Percentiles rank a stretch among this genome's conserved stretches.
phyloP scores from a whole-genome alignment of 2,329 filamentous ascomycete genomes.

The Hypomyces perniciosus region DNA sequence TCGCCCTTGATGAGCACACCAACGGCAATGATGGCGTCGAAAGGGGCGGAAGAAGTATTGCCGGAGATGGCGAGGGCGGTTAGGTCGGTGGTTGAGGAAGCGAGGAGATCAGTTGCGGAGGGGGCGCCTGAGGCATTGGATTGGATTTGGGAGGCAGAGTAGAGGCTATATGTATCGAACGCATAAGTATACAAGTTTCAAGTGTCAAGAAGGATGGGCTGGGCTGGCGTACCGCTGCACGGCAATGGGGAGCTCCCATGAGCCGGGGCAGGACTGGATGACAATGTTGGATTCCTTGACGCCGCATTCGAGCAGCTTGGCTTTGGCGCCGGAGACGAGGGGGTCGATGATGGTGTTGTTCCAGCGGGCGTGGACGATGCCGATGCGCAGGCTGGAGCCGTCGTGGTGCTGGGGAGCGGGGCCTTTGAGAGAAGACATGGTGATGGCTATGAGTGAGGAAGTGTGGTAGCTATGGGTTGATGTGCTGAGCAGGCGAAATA shows the following conservation, averaged over 20 bases:
- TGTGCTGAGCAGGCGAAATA: too few relatives aligned
- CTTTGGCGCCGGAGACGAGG: constrained; percentile 73
- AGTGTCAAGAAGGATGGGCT: constrained; percentile 4
- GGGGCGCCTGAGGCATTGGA: constrained; percentile 56
- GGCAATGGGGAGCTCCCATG: constrained; percentile 89
- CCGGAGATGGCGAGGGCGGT: constrained; percentile 37
- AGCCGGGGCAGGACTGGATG: constrained; percentile 82
- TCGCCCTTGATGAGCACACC: constrained; percentile 97
- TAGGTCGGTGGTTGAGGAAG: constrained; percentile 62
- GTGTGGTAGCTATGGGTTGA: neutral
- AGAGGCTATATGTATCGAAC: constrained; percentile 51
- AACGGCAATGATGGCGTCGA: constrained; percentile 92
- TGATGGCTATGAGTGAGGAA: neutral
- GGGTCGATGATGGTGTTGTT: constrained; percentile 83
- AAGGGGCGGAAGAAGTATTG: constrained; percentile 50
- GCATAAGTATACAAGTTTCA: neutral
- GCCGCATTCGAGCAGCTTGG: constrained; percentile 69
- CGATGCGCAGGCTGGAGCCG: constrained; percentile 74
- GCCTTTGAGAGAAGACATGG: constrained; percentile 43
- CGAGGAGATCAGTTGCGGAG: constrained; percentile 71
- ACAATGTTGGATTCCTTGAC: constrained; percentile 86
- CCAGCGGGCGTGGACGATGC: constrained; percentile 95
- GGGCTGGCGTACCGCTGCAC: constrained; percentile 63
- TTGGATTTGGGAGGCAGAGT: constrained; percentile 81
- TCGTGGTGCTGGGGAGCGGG: constrained; percentile 54